Conservation (phyloP, 139 green algal species). For the Mesostigma viride region DNA sequence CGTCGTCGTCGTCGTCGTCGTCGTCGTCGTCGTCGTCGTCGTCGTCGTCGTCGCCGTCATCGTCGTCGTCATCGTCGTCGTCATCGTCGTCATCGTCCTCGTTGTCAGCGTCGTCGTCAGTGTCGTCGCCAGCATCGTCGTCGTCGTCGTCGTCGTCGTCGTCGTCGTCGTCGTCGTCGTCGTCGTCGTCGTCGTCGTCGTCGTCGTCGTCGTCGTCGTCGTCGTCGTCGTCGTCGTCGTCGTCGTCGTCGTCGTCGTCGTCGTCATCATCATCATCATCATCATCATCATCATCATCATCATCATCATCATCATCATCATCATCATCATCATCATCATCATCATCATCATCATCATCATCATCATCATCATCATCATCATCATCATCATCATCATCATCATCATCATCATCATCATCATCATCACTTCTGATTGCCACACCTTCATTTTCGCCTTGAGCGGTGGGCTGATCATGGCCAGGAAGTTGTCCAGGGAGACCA, state of each 20-base stretch:
- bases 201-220: too few relatives aligned
- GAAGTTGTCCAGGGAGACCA: too few relatives aligned
- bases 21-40: not conserved
- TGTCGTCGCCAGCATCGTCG: too few relatives aligned
- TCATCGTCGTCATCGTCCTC: too few relatives aligned
- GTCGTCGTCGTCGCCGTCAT: constrained; percentile 7
- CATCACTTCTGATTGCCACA: not conserved
- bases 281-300: not conserved
- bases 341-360: not conserved
- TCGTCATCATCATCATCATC: too few relatives aligned
- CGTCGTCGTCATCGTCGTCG: not conserved
- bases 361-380: not conserved
- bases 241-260: too few relatives aligned
- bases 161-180: too few relatives aligned
- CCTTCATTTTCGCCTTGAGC: not conserved
- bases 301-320: not conserved
- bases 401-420: not conserved
- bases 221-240: too few relatives aligned
- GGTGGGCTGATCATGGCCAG: not conserved
- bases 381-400: not conserved
- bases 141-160: too few relatives aligned
- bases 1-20: not conserved
- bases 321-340: constrained; percentile 3
- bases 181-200: too few relatives aligned
- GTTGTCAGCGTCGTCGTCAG: too few relatives aligned